These are phyloP conservation scores for Scheffersomyces stipitis DNA, from an alignment of 805 yeast species.

Conservation along the genomic window DNA sequence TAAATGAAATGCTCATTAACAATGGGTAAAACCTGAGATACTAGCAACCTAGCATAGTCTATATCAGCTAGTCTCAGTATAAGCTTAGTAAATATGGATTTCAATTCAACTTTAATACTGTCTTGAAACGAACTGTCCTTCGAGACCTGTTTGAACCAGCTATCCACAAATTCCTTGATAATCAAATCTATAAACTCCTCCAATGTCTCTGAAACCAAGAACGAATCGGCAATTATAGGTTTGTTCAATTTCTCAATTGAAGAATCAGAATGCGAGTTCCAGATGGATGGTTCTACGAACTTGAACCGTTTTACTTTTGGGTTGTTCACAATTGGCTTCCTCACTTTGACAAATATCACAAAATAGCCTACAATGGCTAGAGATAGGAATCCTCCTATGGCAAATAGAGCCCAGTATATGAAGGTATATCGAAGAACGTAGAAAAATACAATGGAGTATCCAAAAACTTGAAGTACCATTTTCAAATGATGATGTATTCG, in stretches of 20 bases:
- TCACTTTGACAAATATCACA: conserved; percentile 1
- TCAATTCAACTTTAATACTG: conserved; percentile 45
- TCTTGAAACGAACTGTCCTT: conserved; percentile 28
- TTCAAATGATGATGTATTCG: too few species aligned
- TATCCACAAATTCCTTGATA: conserved; percentile 50
- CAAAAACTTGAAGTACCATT: not conserved
- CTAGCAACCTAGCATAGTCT: conserved; percentile 58
- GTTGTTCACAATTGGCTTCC: not conserved
- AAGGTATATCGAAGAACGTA: conserved; percentile 9
- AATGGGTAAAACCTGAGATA: conserved; percentile 60
- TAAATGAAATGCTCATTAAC: conserved; percentile 61
- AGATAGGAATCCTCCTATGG: conserved; percentile 1
- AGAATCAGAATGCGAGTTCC: conserved; percentile 4
- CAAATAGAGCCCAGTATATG: conserved; percentile 8
- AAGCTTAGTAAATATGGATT: conserved; percentile 40
- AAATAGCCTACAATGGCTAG: not conserved
- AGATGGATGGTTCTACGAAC: conserved; percentile 3
- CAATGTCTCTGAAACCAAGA: conserved; percentile 51
- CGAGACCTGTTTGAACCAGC: conserved; percentile 57
- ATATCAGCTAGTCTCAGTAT: conserved; percentile 40
- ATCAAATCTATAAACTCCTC: conserved; percentile 50
- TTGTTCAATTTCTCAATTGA: conserved; percentile 9
- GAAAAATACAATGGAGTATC: not conserved
- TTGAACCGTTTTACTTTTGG: conserved; percentile 5
- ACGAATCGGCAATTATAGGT: conserved; percentile 47